Evolutionary conservation across 495 filamentous ascomycete species (phyloP).

Genomic region (Neurospora sp.): DNA sequence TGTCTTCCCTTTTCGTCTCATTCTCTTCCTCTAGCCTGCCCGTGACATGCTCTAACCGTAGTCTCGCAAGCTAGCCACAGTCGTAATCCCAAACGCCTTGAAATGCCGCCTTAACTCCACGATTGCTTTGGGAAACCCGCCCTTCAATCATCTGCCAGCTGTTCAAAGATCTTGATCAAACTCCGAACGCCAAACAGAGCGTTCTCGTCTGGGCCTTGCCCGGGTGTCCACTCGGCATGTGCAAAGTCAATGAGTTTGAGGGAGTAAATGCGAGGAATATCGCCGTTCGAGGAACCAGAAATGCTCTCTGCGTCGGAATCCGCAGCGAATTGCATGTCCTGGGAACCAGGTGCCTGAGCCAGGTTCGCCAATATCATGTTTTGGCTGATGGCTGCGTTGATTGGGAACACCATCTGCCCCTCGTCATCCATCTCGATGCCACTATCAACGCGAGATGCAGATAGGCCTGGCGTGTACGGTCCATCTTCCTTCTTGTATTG

Average conservation of each 20-base stretch:
- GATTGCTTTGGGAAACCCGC: neutral
- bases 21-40: neutral
- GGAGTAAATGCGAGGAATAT: conserved; percentile 59
- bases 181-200: conserved; percentile 64
- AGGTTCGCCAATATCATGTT: neutral
- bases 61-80: neutral
- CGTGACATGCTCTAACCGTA: neutral
- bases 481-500: conserved; percentile 3
- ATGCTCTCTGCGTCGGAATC: conserved; percentile 40
- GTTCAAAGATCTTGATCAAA: conserved; percentile 58
- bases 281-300: neutral
- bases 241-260: conserved; percentile 96
- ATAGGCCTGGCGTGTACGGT: conserved; percentile 1
- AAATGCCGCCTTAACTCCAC: neutral
- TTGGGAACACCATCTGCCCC: conserved; percentile 14
- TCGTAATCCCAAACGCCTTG: neutral
- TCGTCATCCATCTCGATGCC: conserved; percentile 34
- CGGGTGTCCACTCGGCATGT: conserved; percentile 80
- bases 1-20: neutral
- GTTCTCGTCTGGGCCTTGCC: conserved; percentile 83
- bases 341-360: conserved; percentile 1
- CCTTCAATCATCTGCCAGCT: conserved; percentile 29
- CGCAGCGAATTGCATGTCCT: neutral
- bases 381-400: neutral
- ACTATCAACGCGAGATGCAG: conserved; percentile 30